Evolutionary conservation across 2,329 filamentous ascomycete species (phyloP).

Genomic region (Macrophomina tecta): DNA sequence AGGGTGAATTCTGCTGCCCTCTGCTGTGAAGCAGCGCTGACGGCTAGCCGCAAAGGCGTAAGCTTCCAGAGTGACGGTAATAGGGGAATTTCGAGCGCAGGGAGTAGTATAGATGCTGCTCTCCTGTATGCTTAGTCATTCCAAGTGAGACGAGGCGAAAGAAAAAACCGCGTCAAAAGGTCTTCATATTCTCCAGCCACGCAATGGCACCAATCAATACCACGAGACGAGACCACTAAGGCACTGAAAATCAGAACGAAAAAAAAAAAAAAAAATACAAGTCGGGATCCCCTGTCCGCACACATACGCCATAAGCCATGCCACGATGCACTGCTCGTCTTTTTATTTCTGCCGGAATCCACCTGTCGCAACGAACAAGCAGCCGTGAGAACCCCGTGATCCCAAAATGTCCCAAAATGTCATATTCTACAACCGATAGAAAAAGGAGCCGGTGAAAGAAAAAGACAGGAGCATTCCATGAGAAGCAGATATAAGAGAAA

Average conservation of each 20-base stretch:
- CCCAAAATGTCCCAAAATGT: neutral
- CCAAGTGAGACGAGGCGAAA: too few relatives aligned
- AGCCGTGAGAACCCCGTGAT: neutral
- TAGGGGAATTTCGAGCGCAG: too few relatives aligned
- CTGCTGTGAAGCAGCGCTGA: too few relatives aligned
- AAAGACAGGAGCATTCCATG: neutral
- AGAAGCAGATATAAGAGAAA: neutral
- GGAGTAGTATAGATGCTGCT: too few relatives aligned
- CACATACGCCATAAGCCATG: slow-evolving; percentile 18
- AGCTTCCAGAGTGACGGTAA: too few relatives aligned
- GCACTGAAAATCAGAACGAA: neutral
- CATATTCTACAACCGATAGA: slow-evolving; percentile 2
- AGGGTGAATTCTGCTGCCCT: too few relatives aligned
- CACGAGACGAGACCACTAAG: neutral
- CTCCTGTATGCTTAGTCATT: too few relatives aligned
- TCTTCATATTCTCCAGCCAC: neutral
- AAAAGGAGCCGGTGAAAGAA: neutral
- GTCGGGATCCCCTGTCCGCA: neutral
- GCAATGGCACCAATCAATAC: neutral
- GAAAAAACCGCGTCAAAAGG: neutral
- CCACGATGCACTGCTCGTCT: slow-evolving; percentile 13
- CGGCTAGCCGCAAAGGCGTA: too few relatives aligned
- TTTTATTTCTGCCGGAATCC: neutral
- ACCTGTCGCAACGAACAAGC: neutral
- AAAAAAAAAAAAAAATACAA: neutral